Evolutionary conservation across 108 stramenopile genomes (phyloP), one percentile per base, ranked within the genome.

Genomic region (Hondaea fermentalgiana): DNA sequence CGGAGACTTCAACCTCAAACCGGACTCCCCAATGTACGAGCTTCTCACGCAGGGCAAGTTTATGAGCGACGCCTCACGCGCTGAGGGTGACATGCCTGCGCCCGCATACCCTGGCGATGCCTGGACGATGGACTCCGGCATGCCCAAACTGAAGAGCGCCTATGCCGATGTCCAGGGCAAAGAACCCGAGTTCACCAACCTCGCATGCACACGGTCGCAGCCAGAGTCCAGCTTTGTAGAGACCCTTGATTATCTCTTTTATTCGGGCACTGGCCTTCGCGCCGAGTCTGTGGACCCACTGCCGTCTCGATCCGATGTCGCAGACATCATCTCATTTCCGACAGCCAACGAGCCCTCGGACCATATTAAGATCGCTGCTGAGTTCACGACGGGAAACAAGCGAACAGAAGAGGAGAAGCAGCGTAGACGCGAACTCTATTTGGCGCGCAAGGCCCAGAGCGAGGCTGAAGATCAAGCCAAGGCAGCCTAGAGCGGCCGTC

Each of bases 181-280:
- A 57, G 97, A 98, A 60, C 96, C 97, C 14, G 95, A 96, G 72
- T 97, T 96, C 92, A 98, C 97, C 58, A 98, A 98, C 87, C 95
- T 94, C 88, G 96, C 96, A 42, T n/a, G 94, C 95, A 58, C 60
- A 88, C 21, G 88, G 87, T 72, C 93, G 94, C 71, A 42, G 44
- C 72, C 96, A 8, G 87, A 92, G n/a, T 95, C 95, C 44, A 92
- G 94, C 16, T 98, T 97, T 72, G 96, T 97, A 88, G 97, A 96
- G 72, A 96, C 96, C 0, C 90, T 98, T 23, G 98, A 98, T 91
- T 98, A 98, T 89, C 96, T 98, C 58, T 97, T 98, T 64, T 64
- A 95, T 29, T 12, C 25, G 10, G 45, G 92, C 5, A 12, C 17
- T 2, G 29, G 53, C 21, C 45, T 87, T 88, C 72, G 29, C 44